Conservation (phyloP, 345 rosid species). For the Eucalyptus victrix region DNA sequence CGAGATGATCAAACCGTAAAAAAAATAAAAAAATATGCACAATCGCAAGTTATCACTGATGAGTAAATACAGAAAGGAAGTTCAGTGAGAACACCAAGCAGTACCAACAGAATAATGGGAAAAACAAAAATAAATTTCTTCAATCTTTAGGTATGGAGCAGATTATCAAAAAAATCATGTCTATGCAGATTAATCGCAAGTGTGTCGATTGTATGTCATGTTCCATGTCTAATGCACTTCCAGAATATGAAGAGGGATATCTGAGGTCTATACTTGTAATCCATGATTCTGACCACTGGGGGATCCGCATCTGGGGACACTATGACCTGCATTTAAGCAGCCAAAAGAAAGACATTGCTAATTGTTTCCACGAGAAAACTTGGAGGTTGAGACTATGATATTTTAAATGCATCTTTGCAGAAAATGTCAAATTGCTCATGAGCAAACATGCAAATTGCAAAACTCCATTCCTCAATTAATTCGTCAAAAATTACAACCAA, state of each 20-base stretch:
- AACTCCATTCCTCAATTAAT: background rate
- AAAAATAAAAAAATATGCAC: background rate
- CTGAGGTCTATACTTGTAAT: constrained; percentile 45
- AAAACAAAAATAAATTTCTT: background rate
- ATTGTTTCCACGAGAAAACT: background rate
- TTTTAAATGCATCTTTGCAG: background rate
- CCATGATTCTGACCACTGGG: constrained; percentile 88
- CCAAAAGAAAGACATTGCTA: background rate
- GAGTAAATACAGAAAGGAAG: background rate
- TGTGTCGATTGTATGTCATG: background rate
- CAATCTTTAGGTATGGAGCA: background rate
- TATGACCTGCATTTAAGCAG: constrained; percentile 47
- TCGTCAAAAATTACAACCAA: background rate
- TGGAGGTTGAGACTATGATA: background rate
- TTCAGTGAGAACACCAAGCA: background rate
- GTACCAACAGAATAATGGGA: background rate
- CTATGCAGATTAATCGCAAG: background rate
- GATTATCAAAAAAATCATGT: too few species aligned
- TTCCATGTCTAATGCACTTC: background rate
- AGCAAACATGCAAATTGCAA: background rate
- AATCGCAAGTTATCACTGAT: background rate
- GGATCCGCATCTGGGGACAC: constrained; percentile 93
- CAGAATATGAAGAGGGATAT: background rate
- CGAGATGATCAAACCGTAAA: background rate
- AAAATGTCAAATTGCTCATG: background rate